Evolutionary conservation across 1,284 basidiomycete species (phyloP), one percentile per base, ranked within the genome.

Genomic region (Schizopora paradoxa): DNA sequence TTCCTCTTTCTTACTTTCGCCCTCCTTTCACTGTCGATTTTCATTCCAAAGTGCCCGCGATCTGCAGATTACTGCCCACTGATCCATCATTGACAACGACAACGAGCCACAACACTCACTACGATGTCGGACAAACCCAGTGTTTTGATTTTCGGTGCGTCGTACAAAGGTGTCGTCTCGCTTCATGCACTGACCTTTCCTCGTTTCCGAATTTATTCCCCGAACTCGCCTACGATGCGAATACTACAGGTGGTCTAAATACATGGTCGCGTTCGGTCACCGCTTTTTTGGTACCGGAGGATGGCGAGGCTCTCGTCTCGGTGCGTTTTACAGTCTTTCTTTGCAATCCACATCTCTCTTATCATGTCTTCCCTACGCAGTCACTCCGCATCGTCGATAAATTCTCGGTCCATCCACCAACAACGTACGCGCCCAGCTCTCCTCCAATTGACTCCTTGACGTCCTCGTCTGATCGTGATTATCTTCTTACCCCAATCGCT

Each of bases 301-400:
- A 79, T 29, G 80, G 79, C 34, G 76, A 79, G 48, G 66, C 79
- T 37, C 73, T 88, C 28, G 87, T 91, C 44, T 79, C 82, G 39
- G 86, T 91, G 59, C n/a, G n/a, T n/a, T n/a, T n/a, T n/a, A n/a
- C n/a, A n/a, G n/a, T n/a, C n/a, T n/a, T n/a, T n/a, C n/a, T n/a
- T n/a, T 50, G 83, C 72, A 26, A 28, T 29, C 40, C 18, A 10
- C 37, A 49, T 21, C 32, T n/a, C 28, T 29, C 48, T 45, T 32
- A 40, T 41, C 22, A 37, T 45, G 34, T 23, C 39, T 28, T 46
- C 29, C 52, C n/a, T n/a, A 34, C 39, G 27, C 58, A 89, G 86
- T 71, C 79, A 60, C 67, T 89, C 14, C 77, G 84, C 41, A 83
- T 91, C 54, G 87, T 90, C 35, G 91, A 94, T 67, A 88, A 90